These are phyloP conservation scores for Ilyonectria destructans DNA, from an alignment of 2,329 filamentous ascomycete species.

Conservation along the genomic window DNA sequence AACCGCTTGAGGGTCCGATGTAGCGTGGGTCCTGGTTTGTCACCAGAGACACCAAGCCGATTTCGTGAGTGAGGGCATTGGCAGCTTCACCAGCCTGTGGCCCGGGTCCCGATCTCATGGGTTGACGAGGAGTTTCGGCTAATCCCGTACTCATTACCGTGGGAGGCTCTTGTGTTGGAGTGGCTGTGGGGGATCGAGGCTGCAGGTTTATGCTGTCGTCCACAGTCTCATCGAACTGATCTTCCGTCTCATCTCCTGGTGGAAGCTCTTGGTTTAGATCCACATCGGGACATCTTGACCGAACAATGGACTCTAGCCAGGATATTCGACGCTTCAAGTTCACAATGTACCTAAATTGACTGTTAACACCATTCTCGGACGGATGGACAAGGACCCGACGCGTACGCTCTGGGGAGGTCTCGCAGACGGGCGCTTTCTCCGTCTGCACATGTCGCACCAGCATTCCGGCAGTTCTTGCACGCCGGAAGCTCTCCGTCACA, in stretches of 20 bases:
- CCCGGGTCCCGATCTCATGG: conserved; percentile 33
- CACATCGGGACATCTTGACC: conserved; percentile 59
- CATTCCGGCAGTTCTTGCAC: conserved; percentile 62
- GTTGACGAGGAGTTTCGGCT: conserved; percentile 25
- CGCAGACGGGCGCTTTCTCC: conserved; percentile 59
- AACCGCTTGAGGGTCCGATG: conserved; percentile 71
- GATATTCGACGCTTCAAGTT: conserved; percentile 59
- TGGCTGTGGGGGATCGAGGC: neutral
- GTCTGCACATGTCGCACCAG: conserved; percentile 59
- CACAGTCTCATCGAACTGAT: conserved; percentile 24
- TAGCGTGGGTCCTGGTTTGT: conserved; percentile 65
- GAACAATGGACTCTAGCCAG: conserved; percentile 65
- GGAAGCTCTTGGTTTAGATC: conserved; percentile 53
- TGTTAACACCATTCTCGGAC: neutral
- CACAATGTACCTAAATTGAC: conserved; percentile 47
- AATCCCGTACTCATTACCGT: neutral
- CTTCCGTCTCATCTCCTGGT: conserved; percentile 31
- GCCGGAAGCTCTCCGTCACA: conserved; percentile 62
- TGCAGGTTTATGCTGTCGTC: conserved; percentile 24
- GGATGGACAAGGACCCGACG: neutral
- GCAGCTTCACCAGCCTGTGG: conserved; percentile 35
- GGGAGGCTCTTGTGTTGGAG: neutral
- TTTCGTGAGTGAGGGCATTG: conserved; percentile 63
- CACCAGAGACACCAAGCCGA: conserved; percentile 67
- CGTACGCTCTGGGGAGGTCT: conserved; percentile 61